phyloP scores from a whole-genome alignment of 768 basidiomycete species.

The Leccinum aurantiacum region DNA sequence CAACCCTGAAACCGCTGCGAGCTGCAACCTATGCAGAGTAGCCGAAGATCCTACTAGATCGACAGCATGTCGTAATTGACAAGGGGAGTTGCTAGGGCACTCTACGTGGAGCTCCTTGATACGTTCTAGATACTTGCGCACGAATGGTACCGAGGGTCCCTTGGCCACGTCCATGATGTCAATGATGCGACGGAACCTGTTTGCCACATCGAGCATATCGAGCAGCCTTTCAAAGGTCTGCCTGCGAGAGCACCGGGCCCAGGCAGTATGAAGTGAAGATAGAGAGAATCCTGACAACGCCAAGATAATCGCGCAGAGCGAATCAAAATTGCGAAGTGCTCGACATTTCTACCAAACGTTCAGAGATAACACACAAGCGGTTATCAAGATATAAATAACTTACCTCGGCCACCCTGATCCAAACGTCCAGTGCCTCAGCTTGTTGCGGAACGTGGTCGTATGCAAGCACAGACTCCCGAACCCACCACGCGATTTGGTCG shows the following conservation, averaged over 20 bases:
- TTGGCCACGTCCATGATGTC: conserved; percentile 38
- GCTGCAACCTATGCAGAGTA: conserved; percentile 53
- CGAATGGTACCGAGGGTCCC: conserved; percentile 68
- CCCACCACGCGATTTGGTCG: conserved; percentile 66
- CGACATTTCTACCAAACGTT: conserved; percentile 55
- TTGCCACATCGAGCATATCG: conserved; percentile 57
- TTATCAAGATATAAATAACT: conserved; percentile 7
- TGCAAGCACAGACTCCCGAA: conserved; percentile 59
- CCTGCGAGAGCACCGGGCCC: conserved; percentile 60
- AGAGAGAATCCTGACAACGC: conserved; percentile 62
- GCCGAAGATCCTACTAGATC: conserved; percentile 46
- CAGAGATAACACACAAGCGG: neutral
- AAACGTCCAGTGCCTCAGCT: conserved; percentile 63
- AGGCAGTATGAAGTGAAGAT: conserved; percentile 57
- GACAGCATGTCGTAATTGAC: conserved; percentile 10
- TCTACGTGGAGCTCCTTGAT: conserved; percentile 56
- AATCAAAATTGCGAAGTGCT: conserved; percentile 60
- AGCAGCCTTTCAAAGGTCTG: conserved; percentile 50
- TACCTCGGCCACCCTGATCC: conserved; percentile 81
- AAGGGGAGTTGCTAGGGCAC: conserved; percentile 28
- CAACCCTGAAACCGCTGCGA: conserved; percentile 53
- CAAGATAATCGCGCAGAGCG: conserved; percentile 64
- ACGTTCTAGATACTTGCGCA: conserved; percentile 62
- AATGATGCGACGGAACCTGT: conserved; percentile 41
- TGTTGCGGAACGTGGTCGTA: conserved; percentile 51